These are phyloP conservation scores for Aschersonia sp. DNA, from an alignment of 2,329 filamentous ascomycete species.

Conservation along the genomic window DNA sequence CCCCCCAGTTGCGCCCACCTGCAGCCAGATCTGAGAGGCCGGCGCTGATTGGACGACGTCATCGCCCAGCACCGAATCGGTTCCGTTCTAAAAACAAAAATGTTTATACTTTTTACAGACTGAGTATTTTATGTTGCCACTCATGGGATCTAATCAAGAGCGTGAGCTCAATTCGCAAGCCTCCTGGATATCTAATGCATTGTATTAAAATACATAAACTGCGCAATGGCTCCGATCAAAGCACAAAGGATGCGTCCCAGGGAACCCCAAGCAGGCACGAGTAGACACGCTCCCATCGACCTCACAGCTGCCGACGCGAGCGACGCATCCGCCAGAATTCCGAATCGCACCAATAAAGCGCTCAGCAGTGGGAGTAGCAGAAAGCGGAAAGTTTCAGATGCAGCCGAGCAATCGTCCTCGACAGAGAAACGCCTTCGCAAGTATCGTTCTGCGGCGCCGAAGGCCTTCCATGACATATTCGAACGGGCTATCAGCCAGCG, in stretches of 20 bases:
- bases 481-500: slow-evolving; percentile 24
- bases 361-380: background rate
- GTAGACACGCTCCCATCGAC: slow-evolving; percentile 1
- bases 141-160: no score
- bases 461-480: slow-evolving; percentile 21
- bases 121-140: no score
- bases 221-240: no score
- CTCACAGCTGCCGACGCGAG: background rate
- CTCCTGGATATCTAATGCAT: no score
- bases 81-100: no score
- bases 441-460: slow-evolving; percentile 18
- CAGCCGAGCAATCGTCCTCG: background rate
- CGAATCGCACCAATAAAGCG: background rate
- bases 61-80: no score
- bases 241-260: background rate
- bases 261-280: background rate
- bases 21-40: no score
- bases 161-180: no score
- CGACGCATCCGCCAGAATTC: background rate
- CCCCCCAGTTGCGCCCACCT: no score
- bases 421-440: slow-evolving; percentile 19
- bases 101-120: no score
- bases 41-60: no score
- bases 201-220: no score
- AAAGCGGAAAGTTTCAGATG: slow-evolving; percentile 7